Evolutionary conservation across 2,329 filamentous ascomycete genomes (phyloP).

Genomic region (Fusarium sp.): DNA sequence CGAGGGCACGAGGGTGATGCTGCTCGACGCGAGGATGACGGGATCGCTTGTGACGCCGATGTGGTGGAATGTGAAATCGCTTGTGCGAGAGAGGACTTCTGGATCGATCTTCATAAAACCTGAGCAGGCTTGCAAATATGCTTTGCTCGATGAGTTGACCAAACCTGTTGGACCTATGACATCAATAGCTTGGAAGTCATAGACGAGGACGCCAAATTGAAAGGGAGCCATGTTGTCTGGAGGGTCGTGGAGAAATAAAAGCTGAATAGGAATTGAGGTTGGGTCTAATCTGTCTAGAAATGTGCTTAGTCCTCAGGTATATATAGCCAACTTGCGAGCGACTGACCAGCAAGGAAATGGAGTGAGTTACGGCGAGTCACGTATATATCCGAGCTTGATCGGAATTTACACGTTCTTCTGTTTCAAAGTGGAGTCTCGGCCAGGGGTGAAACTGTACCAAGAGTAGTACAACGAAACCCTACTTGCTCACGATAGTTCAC

Average conservation of each 20-base stretch:
- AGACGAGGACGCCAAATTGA: slow-evolving; percentile 42
- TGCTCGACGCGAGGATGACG: slow-evolving; percentile 30
- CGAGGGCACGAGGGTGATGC: slow-evolving; percentile 47
- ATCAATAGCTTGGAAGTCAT: slow-evolving; percentile 53
- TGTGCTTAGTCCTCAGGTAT: neutral
- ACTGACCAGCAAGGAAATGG: neutral
- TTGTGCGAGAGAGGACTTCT: slow-evolving; percentile 42
- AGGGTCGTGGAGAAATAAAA: neutral
- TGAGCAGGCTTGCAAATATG: slow-evolving; percentile 21
- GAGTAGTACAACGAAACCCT: neutral
- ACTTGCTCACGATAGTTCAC: neutral
- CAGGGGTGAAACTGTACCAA: neutral
- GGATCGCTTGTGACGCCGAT: slow-evolving; percentile 52
- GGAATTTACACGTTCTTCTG: neutral
- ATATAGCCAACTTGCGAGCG: neutral
- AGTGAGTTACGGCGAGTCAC: no score
- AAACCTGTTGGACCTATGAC: slow-evolving; percentile 51
- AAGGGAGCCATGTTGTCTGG: slow-evolving; percentile 23
- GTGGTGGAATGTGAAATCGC: slow-evolving; percentile 53
- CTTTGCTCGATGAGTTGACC: slow-evolving; percentile 46
- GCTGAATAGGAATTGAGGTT: neutral
- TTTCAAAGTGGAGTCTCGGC: slow-evolving; percentile 4
- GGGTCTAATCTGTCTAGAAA: no score
- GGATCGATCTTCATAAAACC: slow-evolving; percentile 35
- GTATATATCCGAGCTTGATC: slow-evolving; percentile 15